Evolutionary conservation across 768 basidiomycete genomes (phyloP).

Genomic region (Kwoniella pini): DNA sequence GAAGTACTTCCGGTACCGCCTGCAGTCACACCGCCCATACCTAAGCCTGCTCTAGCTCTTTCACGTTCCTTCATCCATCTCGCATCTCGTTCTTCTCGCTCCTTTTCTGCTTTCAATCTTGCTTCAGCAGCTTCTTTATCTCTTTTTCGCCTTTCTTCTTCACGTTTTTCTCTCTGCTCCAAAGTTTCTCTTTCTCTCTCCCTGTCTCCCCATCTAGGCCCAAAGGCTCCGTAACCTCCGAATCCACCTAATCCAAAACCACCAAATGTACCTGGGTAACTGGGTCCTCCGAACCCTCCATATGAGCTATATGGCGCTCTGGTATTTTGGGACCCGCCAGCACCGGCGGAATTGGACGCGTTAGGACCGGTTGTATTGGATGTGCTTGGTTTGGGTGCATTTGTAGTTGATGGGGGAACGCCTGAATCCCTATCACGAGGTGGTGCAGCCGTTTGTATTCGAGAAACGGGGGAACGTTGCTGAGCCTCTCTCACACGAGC

Average conservation of each 20-base stretch:
- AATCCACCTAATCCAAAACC: constrained; percentile 26
- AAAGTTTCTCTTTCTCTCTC: constrained; percentile 7
- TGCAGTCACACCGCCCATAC: background rate
- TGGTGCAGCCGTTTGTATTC: constrained; percentile 5
- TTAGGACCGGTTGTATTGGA: background rate
- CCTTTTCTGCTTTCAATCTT: constrained; percentile 19
- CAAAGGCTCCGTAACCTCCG: constrained; percentile 14
- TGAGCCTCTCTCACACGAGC: constrained; percentile 6
- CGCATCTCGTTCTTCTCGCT: constrained; percentile 16
- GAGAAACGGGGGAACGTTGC: constrained; percentile 7
- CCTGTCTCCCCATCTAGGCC: constrained; percentile 11
- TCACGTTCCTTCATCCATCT: constrained; percentile 13
- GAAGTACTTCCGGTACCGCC: background rate
- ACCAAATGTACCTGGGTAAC: constrained; percentile 9
- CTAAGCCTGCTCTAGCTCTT: constrained; percentile 11
- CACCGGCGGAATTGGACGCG: background rate
- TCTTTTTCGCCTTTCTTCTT: constrained; percentile 6
- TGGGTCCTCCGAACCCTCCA: background rate
- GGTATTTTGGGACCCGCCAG: background rate
- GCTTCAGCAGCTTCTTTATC: constrained; percentile 12
- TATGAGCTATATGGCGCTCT: constrained; percentile 1
- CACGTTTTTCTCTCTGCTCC: background rate
- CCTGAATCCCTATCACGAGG: constrained; percentile 18
- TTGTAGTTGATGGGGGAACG: background rate
- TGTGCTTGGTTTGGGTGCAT: background rate